Evolutionary conservation across 345 rosid genomes (phyloP).

Genomic region (Lagerstroemia speciosa): DNA sequence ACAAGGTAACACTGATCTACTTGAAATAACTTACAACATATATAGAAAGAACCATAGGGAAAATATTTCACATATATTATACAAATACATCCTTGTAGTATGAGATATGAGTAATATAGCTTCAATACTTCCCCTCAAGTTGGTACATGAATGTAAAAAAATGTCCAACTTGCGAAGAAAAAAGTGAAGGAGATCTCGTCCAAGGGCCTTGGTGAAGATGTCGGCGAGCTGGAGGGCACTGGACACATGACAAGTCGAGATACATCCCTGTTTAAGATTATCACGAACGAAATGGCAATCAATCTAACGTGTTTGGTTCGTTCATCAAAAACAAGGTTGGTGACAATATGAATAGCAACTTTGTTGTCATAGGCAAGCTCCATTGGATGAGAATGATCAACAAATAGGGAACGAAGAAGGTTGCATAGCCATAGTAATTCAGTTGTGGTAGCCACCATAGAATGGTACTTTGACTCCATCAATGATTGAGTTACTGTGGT

Average conservation of each 20-base stretch:
- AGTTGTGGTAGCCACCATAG: slow-evolving; percentile 1
- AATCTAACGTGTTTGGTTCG: slow-evolving; percentile 4
- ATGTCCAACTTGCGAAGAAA: background rate
- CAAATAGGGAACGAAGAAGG: background rate
- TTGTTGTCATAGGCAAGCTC: background rate
- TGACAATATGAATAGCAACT: slow-evolving; percentile 2
- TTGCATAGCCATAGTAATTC: background rate
- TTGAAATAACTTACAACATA: no score
- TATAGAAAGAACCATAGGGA: no score
- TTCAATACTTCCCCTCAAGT: no score
- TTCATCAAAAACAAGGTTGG: slow-evolving; percentile 1
- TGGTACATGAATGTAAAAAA: background rate
- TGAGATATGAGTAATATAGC: no score
- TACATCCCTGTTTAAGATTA: background rate
- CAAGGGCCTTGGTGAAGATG: background rate
- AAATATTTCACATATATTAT: no score
- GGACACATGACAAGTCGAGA: background rate
- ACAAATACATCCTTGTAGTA: no score
- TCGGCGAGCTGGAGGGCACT: background rate
- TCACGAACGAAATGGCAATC: slow-evolving; percentile 4
- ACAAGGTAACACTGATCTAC: no score
- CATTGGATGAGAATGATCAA: background rate
- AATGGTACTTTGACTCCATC: background rate
- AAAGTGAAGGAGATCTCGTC: background rate
- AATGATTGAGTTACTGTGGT: background rate